Evolutionary conservation across 2,329 filamentous ascomycete genomes (phyloP), one percentile per base, ranked within the genome.

Genomic region (Dactylellina parvicollis): DNA sequence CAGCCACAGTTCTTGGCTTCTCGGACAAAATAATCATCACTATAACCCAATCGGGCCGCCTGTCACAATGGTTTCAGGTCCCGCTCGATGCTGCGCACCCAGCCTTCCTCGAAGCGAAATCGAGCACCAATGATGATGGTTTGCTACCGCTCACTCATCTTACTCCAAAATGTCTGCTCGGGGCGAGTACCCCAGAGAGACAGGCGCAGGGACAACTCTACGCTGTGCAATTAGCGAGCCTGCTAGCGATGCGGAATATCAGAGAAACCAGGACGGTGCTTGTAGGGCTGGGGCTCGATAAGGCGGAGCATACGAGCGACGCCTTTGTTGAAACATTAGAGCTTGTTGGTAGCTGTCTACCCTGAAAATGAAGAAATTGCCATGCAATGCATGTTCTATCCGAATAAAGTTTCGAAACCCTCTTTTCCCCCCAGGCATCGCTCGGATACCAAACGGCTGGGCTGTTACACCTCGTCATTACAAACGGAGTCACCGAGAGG

Each of bases 41-140:
- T 0, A 86, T 98, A 71, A 91, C 91, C 0, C 95, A 98, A 82
- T 87, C 89, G 74, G 94, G 93, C 4, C 87, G 89, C 70, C 82
- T 98, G 49, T 90, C 91, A 18, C 95, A 98, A 84, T 99, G 95
- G 95, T 86, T 92, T 18, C 90, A 95, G 83, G 90, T 96, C 0
- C 90, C 91, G 0, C 85, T 96, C 20, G 86, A 87, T n/a, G 85
- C 86, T 26, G 85, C 89, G 0, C 87, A 89, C 2, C 83, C 88
- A n/a, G 85, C 86, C 32, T 82, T 84, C 20, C 85, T 89, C 46
- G 87, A 91, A 71, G 79, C 78, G 81, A 81, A 75, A 52, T 75
- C 75, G 4, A 66, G 32, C 30, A 71, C 80, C 52, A 82, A 83
- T 34, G 84, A 86, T 65, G 67, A 86, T 59, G 82, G 82, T 46